phyloP scores from a whole-genome alignment of 139 green algal species.

The Coccomyxa sp. region DNA sequence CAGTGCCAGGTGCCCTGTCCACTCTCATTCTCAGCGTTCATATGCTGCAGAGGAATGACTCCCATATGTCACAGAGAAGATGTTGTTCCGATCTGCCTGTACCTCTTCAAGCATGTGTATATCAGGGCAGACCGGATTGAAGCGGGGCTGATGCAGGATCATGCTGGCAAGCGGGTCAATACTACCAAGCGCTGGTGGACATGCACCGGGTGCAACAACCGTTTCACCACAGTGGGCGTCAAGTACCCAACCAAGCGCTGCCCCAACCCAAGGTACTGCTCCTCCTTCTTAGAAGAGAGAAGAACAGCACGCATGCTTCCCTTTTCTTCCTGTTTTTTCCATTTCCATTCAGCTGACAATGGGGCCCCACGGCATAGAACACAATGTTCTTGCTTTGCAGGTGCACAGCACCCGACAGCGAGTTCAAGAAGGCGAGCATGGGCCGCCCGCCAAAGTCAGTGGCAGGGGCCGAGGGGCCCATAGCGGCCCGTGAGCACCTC shows the following conservation, averaged over 20 bases:
- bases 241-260: conserved; percentile 32
- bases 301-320: not conserved
- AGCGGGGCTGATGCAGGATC: not conserved
- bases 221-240: conserved; percentile 38
- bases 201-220: conserved; percentile 36
- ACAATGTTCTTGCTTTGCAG: not conserved
- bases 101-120: not conserved
- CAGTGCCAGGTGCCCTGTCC: conserved; percentile 5
- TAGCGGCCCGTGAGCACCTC: conserved; percentile 26
- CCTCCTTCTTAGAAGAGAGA: not conserved
- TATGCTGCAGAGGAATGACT: not conserved
- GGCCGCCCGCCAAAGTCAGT: not conserved
- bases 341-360: not conserved
- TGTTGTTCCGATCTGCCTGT: not conserved
- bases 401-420: conserved; percentile 16
- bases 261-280: conserved; percentile 18
- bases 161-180: conserved; percentile 5
- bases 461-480: not conserved
- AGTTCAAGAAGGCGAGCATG: conserved; percentile 33
- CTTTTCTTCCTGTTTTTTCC: not conserved
- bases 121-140: not conserved
- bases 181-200: conserved; percentile 48
- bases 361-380: not conserved
- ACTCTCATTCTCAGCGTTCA: not conserved
- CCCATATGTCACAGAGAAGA: too few relatives aligned